Evolutionary conservation across 1,284 basidiomycete species (phyloP).

Genomic region (Sparassis latifolia): DNA sequence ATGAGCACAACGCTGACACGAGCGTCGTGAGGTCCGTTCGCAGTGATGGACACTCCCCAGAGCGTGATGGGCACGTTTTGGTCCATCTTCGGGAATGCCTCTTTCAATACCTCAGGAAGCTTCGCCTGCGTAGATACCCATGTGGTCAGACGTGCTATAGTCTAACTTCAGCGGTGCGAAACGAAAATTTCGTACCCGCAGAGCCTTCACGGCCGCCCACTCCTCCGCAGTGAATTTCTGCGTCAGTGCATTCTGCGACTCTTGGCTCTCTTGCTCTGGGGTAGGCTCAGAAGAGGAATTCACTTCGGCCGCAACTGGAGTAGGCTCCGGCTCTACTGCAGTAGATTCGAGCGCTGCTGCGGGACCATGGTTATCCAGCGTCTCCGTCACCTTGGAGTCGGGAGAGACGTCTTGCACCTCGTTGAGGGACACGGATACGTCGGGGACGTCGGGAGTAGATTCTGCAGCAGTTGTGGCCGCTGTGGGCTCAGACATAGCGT

Average conservation of each 20-base stretch:
- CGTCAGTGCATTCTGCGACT: conserved; percentile 65
- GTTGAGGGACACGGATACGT: too few relatives aligned
- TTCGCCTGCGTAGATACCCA: conserved; percentile 31
- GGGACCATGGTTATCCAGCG: too few relatives aligned
- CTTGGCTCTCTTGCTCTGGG: conserved; percentile 19
- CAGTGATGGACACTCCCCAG: conserved; percentile 68
- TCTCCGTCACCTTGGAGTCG: too few relatives aligned
- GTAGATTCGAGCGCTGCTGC: too few relatives aligned
- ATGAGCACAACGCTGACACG: conserved; percentile 65
- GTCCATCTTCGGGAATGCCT: conserved; percentile 49
- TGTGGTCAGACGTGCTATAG: not conserved
- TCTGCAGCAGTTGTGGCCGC: too few relatives aligned
- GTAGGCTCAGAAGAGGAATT: not conserved
- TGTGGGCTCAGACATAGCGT: too few relatives aligned
- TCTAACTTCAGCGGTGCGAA: not conserved
- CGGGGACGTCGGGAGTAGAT: too few relatives aligned
- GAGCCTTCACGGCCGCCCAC: conserved; percentile 60
- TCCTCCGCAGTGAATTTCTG: conserved; percentile 61
- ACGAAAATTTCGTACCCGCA: conserved; percentile 42
- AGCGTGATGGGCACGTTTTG: conserved; percentile 46
- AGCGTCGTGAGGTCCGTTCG: conserved; percentile 44
- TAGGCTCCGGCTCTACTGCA: too few relatives aligned
- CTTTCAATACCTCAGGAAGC: conserved; percentile 51
- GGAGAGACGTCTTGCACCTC: too few relatives aligned
- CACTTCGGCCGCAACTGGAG: too few relatives aligned